A percentile compares a stretch with the other conserved stretches of the same genome.
These are phyloP conservation scores for Brassica incana DNA, from an alignment of 345 rosid genomes.

Conservation along the genomic window DNA sequence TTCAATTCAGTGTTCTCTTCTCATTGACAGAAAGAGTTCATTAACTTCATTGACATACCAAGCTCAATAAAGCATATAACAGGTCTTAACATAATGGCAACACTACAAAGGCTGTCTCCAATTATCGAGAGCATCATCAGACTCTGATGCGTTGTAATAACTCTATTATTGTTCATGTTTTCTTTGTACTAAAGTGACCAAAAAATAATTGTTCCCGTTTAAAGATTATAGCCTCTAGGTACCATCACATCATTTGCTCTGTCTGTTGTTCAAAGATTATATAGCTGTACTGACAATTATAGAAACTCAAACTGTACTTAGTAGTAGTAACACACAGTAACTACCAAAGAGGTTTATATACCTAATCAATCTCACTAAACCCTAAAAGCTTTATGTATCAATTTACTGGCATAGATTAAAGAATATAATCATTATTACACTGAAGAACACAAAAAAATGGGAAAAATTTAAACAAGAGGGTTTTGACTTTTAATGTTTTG, in stretches of 20 bases:
- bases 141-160: slow-evolving; percentile 14
- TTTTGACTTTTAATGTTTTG: background rate
- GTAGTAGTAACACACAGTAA: background rate
- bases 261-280: slow-evolving; percentile 7
- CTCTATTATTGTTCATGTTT: slow-evolving; percentile 25
- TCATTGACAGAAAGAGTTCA: background rate
- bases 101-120: slow-evolving; percentile 25
- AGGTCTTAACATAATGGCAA: slow-evolving; percentile 24
- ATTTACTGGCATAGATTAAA: slow-evolving; percentile 34
- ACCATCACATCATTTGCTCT: slow-evolving; percentile 4
- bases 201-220: slow-evolving; percentile 5
- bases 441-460: slow-evolving; percentile 1
- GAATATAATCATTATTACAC: slow-evolving; percentile 40
- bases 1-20: background rate
- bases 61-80: slow-evolving; percentile 1
- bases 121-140: slow-evolving; percentile 16
- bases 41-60: slow-evolving; percentile 2
- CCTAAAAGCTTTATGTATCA: background rate
- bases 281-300: background rate
- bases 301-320: background rate
- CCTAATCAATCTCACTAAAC: background rate
- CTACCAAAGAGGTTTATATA: background rate
- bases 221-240: slow-evolving; percentile 18
- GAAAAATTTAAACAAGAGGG: slow-evolving; percentile 15
- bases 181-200: background rate